Percentiles rank a stretch among this genome's conserved stretches.
These are phyloP conservation scores for Luzula sylvatica DNA, from an alignment of 176 grass and related monocot species.

Conservation along the genomic window DNA sequence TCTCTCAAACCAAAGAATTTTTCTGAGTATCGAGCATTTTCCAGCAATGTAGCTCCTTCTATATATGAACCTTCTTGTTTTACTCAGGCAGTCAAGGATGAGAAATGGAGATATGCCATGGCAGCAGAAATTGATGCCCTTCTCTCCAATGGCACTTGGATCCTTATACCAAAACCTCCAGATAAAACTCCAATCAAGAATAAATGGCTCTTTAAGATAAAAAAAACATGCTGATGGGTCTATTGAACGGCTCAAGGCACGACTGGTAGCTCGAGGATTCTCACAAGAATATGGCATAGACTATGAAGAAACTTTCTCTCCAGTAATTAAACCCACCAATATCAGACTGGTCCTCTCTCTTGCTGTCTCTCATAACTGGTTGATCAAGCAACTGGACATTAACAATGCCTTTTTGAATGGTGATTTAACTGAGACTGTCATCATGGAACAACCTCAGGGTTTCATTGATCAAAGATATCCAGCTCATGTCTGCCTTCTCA, in stretches of 20 bases:
- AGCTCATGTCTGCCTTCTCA: neutral
- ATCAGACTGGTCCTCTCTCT: neutral
- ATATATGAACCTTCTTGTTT: neutral
- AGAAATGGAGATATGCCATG: neutral
- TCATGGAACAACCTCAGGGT: neutral
- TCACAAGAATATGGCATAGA: neutral
- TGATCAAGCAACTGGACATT: neutral
- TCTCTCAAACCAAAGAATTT: no score
- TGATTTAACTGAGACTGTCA: neutral
- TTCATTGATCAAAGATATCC: neutral
- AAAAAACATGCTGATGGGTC: neutral
- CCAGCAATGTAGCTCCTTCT: neutral
- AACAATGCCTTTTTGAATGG: conserved; percentile 12
- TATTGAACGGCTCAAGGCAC: neutral
- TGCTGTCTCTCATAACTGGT: neutral
- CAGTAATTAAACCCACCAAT: neutral
- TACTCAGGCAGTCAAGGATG: neutral
- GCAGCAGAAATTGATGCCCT: neutral
- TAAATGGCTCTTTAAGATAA: neutral
- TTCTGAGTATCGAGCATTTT: no score
- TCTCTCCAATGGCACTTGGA: neutral
- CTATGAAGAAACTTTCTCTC: conserved; percentile 1
- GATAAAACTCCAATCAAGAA: neutral
- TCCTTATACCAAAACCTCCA: neutral
- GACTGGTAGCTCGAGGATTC: neutral